A percentile compares a stretch with the other conserved stretches of the same genome.
phyloP scores from a whole-genome alignment of 371 early-diverging fungal genomes.

The Batrachochytrium dendrobatidis region DNA sequence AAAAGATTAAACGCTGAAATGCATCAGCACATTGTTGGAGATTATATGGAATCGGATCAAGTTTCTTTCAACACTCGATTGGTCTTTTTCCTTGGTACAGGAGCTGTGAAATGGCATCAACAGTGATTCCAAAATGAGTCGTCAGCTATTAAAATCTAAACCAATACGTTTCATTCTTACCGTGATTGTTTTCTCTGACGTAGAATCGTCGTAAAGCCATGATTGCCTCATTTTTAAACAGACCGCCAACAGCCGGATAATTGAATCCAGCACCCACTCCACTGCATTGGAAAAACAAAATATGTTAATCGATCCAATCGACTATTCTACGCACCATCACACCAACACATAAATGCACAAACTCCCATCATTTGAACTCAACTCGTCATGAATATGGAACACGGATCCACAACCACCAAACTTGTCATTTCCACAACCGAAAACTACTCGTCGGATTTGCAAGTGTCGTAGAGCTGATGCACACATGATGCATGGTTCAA shows the following conservation, averaged over 20 bases:
- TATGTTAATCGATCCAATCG: not conserved
- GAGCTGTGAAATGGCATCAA: slow-evolving; percentile 46
- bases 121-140: not conserved
- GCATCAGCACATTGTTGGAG: no score
- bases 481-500: slow-evolving; percentile 99
- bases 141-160: not conserved
- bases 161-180: slow-evolving; percentile 31
- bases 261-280: slow-evolving; percentile 11
- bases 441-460: slow-evolving; percentile 71
- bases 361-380: slow-evolving; percentile 16
- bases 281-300: slow-evolving; percentile 6
- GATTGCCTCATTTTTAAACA: slow-evolving; percentile 74
- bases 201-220: slow-evolving; percentile 82
- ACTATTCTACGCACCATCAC: not conserved
- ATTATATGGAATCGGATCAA: no score
- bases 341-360: not conserved
- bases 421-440: slow-evolving; percentile 86
- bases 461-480: slow-evolving; percentile 79
- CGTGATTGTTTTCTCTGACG: slow-evolving; percentile 78
- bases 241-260: slow-evolving; percentile 64
- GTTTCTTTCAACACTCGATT: slow-evolving; percentile 21
- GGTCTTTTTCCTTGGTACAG: slow-evolving; percentile 78
- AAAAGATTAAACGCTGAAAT: no score
- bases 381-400: slow-evolving; percentile 62
- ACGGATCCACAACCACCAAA: slow-evolving; percentile 95